Evolutionary conservation across 2,329 filamentous ascomycete genomes (phyloP), one percentile per base, ranked within the genome.

Genomic region (Hymenoscyphus scutula): DNA sequence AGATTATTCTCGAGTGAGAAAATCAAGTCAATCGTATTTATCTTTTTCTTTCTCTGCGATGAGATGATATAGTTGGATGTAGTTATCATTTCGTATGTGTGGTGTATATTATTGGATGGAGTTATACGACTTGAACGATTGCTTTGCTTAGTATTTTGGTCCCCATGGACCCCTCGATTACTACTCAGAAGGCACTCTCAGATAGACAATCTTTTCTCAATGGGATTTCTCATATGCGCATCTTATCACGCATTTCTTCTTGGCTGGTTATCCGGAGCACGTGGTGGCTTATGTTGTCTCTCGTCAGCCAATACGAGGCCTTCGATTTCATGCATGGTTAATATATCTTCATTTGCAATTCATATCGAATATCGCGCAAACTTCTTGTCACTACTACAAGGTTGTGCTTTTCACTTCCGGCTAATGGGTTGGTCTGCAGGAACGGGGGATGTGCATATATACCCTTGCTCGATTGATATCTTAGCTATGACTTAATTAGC

Each of bases 281-380:
- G 41, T 48, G n/a, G 41, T 48, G 41, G n/a, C 41, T 23, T 48
- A 23, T 48, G 41, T 11, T 23, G 41, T n/a, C 23, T 48, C 23
- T 48, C n/a, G 6, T 19, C n/a, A 48, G 11, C 41, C 41, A 48
- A 48, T 48, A 23, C n/a, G 41, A 23, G n/a, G n/a, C 23, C 10
- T 45, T n/a, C 38, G 8, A 19, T 23, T 45, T 45, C 38, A 23
- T 48, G 41, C 41, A 23, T 5, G n/a, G 41, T 10, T 23, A 23
- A 48, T 48, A 23, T 48, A 48, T 19, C 41, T 48, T 23, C 41
- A 48, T 48, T 48, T 48, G n/a, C 41, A 48, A 48, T 48, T 23
- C 41, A 48, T 48, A 48, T 48, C 41, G n/a, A 48, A 48, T 48
- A 48, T 48, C n/a, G 41, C 41, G 41, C 41, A 48, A 48, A n/a